Conservation (phyloP, 75 land plant species). For the Sequoia sempervirens region DNA sequence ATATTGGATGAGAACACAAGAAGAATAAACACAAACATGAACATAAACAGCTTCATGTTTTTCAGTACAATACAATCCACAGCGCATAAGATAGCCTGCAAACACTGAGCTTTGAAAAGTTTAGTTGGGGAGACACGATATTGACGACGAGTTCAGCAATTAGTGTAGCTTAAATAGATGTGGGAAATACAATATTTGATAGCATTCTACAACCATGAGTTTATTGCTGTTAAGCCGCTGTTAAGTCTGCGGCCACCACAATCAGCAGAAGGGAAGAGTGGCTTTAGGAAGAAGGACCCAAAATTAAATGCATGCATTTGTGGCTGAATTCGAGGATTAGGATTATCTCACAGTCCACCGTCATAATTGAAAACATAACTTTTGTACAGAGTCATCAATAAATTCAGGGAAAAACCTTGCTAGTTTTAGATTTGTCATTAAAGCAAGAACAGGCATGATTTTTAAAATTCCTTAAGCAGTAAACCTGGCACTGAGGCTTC, state of each 20-base stretch:
- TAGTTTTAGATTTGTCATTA: too few species aligned
- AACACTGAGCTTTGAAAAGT: neutral
- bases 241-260: neutral
- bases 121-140: neutral
- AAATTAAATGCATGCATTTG: neutral
- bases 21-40: neutral
- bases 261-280: neutral
- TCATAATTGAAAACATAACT: too few species aligned
- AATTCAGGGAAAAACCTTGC: too few species aligned
- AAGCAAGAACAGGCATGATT: too few species aligned
- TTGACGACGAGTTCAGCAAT: neutral
- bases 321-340: neutral
- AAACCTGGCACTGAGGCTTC: neutral
- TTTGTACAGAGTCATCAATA: too few species aligned
- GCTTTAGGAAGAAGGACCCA: neutral
- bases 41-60: neutral
- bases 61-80: neutral
- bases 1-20: neutral
- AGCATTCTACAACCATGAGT: neutral
- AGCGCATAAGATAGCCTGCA: neutral
- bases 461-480: neutral
- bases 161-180: neutral
- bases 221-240: neutral
- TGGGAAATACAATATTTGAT: neutral
- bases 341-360: too few species aligned